phyloP scores from a whole-genome alignment of 306 rosid species.

The Lupinus albus region DNA sequence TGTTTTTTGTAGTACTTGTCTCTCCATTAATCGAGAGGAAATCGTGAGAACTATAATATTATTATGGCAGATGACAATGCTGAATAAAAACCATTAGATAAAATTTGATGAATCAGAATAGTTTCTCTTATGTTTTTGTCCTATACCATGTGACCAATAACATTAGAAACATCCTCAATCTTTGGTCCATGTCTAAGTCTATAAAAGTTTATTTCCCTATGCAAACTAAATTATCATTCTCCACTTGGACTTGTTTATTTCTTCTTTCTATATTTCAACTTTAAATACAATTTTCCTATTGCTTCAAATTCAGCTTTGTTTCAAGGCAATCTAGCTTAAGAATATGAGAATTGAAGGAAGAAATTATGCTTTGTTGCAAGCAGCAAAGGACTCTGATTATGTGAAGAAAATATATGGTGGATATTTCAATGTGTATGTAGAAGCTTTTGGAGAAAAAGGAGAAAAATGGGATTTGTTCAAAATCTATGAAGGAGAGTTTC shows the following conservation, averaged over 20 bases:
- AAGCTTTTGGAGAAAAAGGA: conserved; percentile 66
- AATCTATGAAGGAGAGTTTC: conserved; percentile 62
- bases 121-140: too few relatives aligned
- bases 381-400: conserved; percentile 63
- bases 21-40: too few relatives aligned
- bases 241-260: neutral
- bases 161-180: too few relatives aligned
- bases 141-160: too few relatives aligned
- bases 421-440: conserved; percentile 57
- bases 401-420: conserved; percentile 62
- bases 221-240: neutral
- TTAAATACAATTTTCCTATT: neutral
- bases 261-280: neutral
- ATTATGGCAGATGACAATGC: too few relatives aligned
- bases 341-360: conserved; percentile 29
- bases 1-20: too few relatives aligned
- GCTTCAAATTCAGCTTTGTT: neutral
- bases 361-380: conserved; percentile 60
- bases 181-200: too few relatives aligned
- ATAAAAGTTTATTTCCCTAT: conserved; percentile 13
- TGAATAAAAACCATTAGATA: too few relatives aligned
- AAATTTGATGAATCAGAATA: too few relatives aligned
- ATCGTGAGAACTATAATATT: too few relatives aligned
- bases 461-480: conserved; percentile 68
- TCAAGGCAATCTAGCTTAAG: neutral